These are phyloP conservation scores for Imleria badia DNA, from an alignment of 768 basidiomycete genomes.

Conservation along the genomic window DNA sequence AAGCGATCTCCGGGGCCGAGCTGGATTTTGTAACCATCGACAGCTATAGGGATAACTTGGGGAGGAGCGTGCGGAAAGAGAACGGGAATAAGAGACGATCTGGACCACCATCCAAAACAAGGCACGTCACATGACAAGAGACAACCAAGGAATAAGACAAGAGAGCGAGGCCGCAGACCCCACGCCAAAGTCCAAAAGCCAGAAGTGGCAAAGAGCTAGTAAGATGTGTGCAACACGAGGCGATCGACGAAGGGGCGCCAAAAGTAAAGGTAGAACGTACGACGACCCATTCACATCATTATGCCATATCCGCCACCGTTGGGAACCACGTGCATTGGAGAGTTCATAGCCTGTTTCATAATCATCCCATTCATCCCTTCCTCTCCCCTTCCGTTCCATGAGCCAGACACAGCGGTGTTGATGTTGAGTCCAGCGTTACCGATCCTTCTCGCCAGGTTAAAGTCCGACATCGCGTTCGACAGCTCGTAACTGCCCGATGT, in stretches of 20 bases:
- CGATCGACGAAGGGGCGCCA: not conserved
- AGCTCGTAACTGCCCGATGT: slow-evolving; percentile 38
- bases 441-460: slow-evolving; percentile 23
- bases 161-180: slow-evolving; percentile 8
- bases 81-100: slow-evolving; percentile 3
- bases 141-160: slow-evolving; percentile 14
- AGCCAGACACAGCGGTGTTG: slow-evolving; percentile 23
- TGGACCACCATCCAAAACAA: slow-evolving; percentile 17
- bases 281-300: slow-evolving; percentile 33
- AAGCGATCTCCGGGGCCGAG: slow-evolving; percentile 1
- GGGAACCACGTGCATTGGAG: slow-evolving; percentile 40
- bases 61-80: not conserved
- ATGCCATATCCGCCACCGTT: slow-evolving; percentile 39
- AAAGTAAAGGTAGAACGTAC: slow-evolving; percentile 6
- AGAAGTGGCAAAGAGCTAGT: slow-evolving; percentile 7
- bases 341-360: slow-evolving; percentile 35
- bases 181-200: slow-evolving; percentile 16
- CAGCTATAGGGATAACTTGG: slow-evolving; percentile 13
- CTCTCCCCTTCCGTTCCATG: slow-evolving; percentile 28
- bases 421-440: slow-evolving; percentile 24
- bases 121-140: slow-evolving; percentile 12
- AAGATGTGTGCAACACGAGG: slow-evolving; percentile 12
- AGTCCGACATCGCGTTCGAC: slow-evolving; percentile 29
- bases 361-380: slow-evolving; percentile 36
- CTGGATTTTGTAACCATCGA: slow-evolving; percentile 12